Evolutionary conservation across 305 asterid genomes (phyloP).

Genomic region (Stenogyne calaminthoides): DNA sequence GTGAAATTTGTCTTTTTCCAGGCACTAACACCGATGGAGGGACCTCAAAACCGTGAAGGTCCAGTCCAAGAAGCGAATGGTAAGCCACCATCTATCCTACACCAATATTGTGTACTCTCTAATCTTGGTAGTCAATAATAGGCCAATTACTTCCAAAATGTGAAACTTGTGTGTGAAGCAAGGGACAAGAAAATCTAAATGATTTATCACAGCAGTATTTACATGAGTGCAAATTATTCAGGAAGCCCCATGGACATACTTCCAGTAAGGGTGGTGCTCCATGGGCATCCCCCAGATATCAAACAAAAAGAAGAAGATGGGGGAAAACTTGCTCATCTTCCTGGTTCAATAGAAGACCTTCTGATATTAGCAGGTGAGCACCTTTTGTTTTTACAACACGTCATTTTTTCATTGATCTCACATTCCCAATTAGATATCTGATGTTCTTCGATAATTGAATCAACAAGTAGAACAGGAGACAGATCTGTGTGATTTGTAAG

Average conservation of each 20-base stretch:
- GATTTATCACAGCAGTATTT: slow-evolving; percentile 16
- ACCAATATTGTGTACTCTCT: slow-evolving; percentile 2
- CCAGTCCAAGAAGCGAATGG: slow-evolving; percentile 42
- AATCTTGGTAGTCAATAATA: slow-evolving; percentile 10
- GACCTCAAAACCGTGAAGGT: slow-evolving; percentile 44
- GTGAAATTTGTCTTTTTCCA: slow-evolving; percentile 37
- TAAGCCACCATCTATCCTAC: slow-evolving; percentile 38
- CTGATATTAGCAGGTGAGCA: slow-evolving; percentile 73
- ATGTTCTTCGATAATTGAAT: slow-evolving; percentile 19
- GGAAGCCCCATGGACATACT: slow-evolving; percentile 41
- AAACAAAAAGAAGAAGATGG: slow-evolving; percentile 52
- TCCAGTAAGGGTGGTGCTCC: slow-evolving; percentile 74
- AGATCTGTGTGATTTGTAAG: slow-evolving; percentile 1
- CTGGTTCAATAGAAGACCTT: slow-evolving; percentile 70
- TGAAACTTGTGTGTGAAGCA: slow-evolving; percentile 14
- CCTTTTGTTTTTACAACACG: slow-evolving; percentile 7
- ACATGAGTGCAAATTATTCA: slow-evolving; percentile 32
- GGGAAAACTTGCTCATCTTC: slow-evolving; percentile 85
- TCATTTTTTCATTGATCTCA: slow-evolving; percentile 13
- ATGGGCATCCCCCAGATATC: slow-evolving; percentile 80
- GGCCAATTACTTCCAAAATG: slow-evolving; percentile 17
- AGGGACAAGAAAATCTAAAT: slow-evolving; percentile 5
- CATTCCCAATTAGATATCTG: slow-evolving; percentile 7
- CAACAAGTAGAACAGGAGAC: slow-evolving; percentile 1
- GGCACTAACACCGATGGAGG: slow-evolving; percentile 40